A percentile compares a stretch with the other conserved stretches of the same genome.
These are phyloP conservation scores for Trichophyton schoenleinii DNA, from an alignment of 2,329 filamentous ascomycete species.

Conservation along the genomic window DNA sequence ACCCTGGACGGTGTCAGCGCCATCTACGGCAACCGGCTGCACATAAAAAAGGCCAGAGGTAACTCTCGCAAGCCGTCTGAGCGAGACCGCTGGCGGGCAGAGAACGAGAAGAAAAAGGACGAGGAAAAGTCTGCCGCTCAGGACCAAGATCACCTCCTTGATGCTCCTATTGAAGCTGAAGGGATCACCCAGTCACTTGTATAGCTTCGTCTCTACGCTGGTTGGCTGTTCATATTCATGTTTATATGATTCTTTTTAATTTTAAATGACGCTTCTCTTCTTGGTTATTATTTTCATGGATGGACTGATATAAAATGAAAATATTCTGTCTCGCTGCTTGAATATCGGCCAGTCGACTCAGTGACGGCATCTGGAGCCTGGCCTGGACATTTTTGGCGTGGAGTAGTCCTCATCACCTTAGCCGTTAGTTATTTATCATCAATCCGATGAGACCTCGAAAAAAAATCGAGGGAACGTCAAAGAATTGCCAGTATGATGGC, in stretches of 20 bases:
- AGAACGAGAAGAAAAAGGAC: constrained; percentile 5
- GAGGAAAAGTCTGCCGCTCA: neutral
- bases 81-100: constrained; percentile 15
- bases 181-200: neutral
- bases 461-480: too few relatives aligned
- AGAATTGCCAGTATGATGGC: too few relatives aligned
- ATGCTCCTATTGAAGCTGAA: neutral
- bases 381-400: too few relatives aligned
- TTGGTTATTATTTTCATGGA: too few relatives aligned
- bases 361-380: too few relatives aligned
- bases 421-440: too few relatives aligned
- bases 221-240: neutral
- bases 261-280: too few relatives aligned
- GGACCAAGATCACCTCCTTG: neutral
- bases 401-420: too few relatives aligned
- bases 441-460: too few relatives aligned
- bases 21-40: constrained; percentile 29
- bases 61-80: constrained; percentile 23
- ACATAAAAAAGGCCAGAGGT: constrained; percentile 31
- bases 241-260: too few relatives aligned
- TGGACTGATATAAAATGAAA: neutral
- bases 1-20: constrained; percentile 30
- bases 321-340: neutral
- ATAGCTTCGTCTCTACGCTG: neutral
- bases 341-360: too few relatives aligned